Evolutionary conservation across 2,329 filamentous ascomycete genomes (phyloP).

Genomic region (Sarocladium kiliense): DNA sequence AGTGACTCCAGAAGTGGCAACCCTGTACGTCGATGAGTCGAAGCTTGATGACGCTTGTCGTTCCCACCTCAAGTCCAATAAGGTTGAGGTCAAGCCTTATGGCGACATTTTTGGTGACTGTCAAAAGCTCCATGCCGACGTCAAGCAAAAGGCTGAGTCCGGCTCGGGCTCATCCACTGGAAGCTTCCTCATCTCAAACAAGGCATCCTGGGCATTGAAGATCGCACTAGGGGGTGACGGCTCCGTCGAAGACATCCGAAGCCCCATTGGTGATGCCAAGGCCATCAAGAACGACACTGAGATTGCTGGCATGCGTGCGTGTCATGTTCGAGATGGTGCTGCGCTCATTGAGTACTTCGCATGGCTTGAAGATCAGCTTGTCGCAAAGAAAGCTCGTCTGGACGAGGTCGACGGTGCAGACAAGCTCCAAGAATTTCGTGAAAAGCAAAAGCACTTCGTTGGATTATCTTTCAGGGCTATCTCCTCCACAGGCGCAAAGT

Average conservation of each 20-base stretch:
- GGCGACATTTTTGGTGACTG: constrained; percentile 74
- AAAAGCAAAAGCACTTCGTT: constrained; percentile 67
- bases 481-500: constrained; percentile 81
- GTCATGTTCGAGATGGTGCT: constrained; percentile 89
- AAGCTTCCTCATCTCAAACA: constrained; percentile 75
- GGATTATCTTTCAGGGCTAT: constrained; percentile 95
- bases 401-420: constrained; percentile 92
- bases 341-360: constrained; percentile 90
- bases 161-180: background rate
- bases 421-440: constrained; percentile 74
- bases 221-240: constrained; percentile 80
- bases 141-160: constrained; percentile 29
- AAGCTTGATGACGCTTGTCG: constrained; percentile 69
- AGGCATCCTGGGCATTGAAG: constrained; percentile 88
- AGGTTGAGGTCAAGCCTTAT: constrained; percentile 77
- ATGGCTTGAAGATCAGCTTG: constrained; percentile 87
- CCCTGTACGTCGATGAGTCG: constrained; percentile 75
- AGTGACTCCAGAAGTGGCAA: constrained; percentile 70
- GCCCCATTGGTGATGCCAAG: constrained; percentile 85
- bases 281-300: constrained; percentile 91
- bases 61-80: constrained; percentile 62
- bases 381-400: constrained; percentile 64
- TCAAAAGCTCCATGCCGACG: constrained; percentile 44
- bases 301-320: constrained; percentile 86
- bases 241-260: constrained; percentile 79